Base-by-base conservation (phyloP, 1,284 basidiomycete species). In the Blastosporella zonata region DNA sequence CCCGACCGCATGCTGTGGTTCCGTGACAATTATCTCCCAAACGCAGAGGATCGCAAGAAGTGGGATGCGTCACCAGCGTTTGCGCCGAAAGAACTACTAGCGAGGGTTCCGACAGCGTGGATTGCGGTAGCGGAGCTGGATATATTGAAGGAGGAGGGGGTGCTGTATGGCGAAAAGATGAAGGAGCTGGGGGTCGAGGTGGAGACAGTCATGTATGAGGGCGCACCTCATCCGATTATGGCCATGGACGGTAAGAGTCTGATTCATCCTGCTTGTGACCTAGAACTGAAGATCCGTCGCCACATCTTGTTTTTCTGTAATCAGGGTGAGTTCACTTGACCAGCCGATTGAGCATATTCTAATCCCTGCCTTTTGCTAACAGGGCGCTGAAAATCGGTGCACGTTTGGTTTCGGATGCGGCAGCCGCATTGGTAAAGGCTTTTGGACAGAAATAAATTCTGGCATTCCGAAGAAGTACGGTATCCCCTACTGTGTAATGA, bases 1-100 rank as follows among this genome's bases (percentile, higher is more conserved):
- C 81, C 79, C 0, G 77, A 57, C 4, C 79, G 80, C 42, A 89
- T 89, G 87, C 57, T 79, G 34, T 90, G 87, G 86, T 88, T 85
- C 73, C 70, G 77, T 22, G 64, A 72, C 46, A 80, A 82, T 54
- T 88, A 89, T 61, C 72, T 85, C 1, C 84, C 86, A 0, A 77
- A 85, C 56, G 56, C 70, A 43, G 70, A 66, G 28, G 82, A 86
- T 50, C 72, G 79, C 67, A 66, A 66, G 0, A 79, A 82, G 41
- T 87, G 84, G 78, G 81, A 84, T 52, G 79, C 76, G 23, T 87
- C 84, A 1, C 86, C 87, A 0, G 70, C 82, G 13, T 82, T 84
- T 42, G 85, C 84, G 1, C 79, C 84, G 0, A 73, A 77, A 3
- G 72, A 74, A 20, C 62, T 78, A 21, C 65, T 88, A 51, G 62